Base-by-base conservation (phyloP, 83 land plant genomes). In the Isoetes engelmannii region DNA sequence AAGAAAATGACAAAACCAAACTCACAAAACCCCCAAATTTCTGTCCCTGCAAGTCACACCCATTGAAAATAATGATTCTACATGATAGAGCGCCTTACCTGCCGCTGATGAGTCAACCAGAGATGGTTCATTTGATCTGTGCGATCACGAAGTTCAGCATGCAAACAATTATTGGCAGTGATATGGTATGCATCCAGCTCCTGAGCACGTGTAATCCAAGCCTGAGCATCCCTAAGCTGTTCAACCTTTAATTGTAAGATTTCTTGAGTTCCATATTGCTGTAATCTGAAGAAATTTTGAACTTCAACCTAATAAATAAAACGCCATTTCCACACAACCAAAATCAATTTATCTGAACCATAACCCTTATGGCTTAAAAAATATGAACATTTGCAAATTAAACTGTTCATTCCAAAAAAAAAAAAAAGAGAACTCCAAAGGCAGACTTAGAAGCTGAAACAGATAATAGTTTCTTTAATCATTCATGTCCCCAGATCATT, bases 161-260 rank as follows among this genome's bases (percentile, higher is more conserved):
- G 99, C 66, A 94, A 77, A 9, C 86, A 74, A 19, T 83, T 89
- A 61, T 82, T 85, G 2, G 82, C 74, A 17, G 70, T 80, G 19
- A 83, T 71, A 28, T 90, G 87, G 69, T 87, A 80, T 37, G 86
- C 88, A 76, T 90, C 88, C 80, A 87, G 77, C 74, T 89, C 97
- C 61, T 90, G 96, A 17, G 81, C 84, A 53, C 96, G 84, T 64
- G 92, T 60, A 48, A 89, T 76, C 96, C 96, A 94, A 44, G 86
- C 73, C 69, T 94, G 99, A 7, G 99, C 96, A 69, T 94, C 99
- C 67, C 92, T 87, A 61, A 90, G 66, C 57, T 88, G 96, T 55
- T 86, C 86, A 65, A 90, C 99, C 69, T 90, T 94, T 57, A 59
- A 87, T 55, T 83, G 68, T 61, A 90, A 72, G 47, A 83, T 76